Evolutionary conservation across 2,329 filamentous ascomycete genomes (phyloP), one percentile per base, ranked within the genome.

Genomic region (Apiospora pterosperma): DNA sequence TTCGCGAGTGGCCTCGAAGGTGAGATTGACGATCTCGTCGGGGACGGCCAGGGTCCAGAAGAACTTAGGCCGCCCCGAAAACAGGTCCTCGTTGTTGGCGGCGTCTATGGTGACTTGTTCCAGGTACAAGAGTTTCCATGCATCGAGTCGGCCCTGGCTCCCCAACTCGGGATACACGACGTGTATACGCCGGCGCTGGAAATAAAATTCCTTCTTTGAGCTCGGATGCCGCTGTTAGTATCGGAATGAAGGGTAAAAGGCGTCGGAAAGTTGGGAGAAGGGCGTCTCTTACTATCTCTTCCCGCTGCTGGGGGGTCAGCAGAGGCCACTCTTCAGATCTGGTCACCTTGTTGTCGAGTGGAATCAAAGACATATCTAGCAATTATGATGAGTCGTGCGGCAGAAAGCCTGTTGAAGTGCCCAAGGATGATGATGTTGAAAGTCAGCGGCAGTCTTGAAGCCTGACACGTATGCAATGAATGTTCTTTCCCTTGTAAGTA

Each of bases 111-210:
- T 59, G 28, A 66, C 68, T 64, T 64, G 66, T 19, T 62, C 23
- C 23, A 68, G 67, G 19, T 60, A n/a, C 14, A 69, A 55, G 11
- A 65, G 58, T 21, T 70, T 65, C 39, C 60, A 65, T 62, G 58
- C 62, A 11, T 64, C 61, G 28, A 64, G 63, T 31, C 62, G 60
- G n/a, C 62, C 62, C 28, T 61, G 38, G 31, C 62, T 66, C 42
- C 67, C 66, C 31, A 65, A 66, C 16, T 65, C 62, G 14, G 67
- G 69, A 62, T 68, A 67, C 12, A 70, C 62, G 23, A 70, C 67
- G 41, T 65, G 67, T 10, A 70, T 61, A 11, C 67, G 67, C 16
- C 64, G 59, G 55, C 65, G 60, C 31, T 65, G 61, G 39, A 70
- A 69, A 63, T 69, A 62, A 21, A 64, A 68, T 38, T 69, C 67